phyloP scores from a whole-genome alignment of 257 asterid genomes.

The Solanum chiquidenum region DNA sequence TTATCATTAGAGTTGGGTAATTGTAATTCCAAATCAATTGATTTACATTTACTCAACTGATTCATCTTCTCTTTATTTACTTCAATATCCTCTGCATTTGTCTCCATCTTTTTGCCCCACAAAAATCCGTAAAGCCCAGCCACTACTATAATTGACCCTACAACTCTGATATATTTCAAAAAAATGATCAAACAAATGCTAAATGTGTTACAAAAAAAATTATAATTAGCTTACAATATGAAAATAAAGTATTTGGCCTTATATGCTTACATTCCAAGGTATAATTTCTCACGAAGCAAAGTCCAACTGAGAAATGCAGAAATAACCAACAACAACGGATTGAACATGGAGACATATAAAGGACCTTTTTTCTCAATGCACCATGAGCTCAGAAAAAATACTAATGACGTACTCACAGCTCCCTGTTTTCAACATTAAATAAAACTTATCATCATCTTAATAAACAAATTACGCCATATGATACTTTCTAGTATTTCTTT shows the following conservation, averaged over 20 bases:
- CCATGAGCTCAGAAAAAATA: neutral
- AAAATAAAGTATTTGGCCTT: neutral
- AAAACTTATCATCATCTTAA: neutral
- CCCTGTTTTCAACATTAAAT: neutral
- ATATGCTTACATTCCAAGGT: slow-evolving; percentile 48
- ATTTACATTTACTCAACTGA: neutral
- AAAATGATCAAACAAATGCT: neutral
- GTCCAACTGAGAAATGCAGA: slow-evolving; percentile 82
- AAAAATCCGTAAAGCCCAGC: slow-evolving; percentile 62
- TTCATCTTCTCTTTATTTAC: neutral
- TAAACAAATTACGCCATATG: too few relatives aligned
- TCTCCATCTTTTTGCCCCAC: slow-evolving; percentile 54
- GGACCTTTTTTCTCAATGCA: slow-evolving; percentile 3
- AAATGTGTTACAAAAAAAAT: neutral
- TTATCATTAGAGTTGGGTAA: neutral
- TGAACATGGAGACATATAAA: slow-evolving; percentile 31
- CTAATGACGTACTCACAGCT: neutral
- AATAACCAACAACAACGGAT: slow-evolving; percentile 66
- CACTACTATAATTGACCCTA: slow-evolving; percentile 56
- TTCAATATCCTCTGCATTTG: neutral
- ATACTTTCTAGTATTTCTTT: too few relatives aligned
- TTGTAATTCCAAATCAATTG: slow-evolving; percentile 1
- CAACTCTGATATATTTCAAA: slow-evolving; percentile 24
- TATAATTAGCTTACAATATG: too few relatives aligned
- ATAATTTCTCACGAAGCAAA: slow-evolving; percentile 51